Percentiles rank a stretch among this genome's conserved stretches.
Evolutionary conservation across 352 stramenopile species (phyloP).

Genomic region (Aphanomyces euteiches): DNA sequence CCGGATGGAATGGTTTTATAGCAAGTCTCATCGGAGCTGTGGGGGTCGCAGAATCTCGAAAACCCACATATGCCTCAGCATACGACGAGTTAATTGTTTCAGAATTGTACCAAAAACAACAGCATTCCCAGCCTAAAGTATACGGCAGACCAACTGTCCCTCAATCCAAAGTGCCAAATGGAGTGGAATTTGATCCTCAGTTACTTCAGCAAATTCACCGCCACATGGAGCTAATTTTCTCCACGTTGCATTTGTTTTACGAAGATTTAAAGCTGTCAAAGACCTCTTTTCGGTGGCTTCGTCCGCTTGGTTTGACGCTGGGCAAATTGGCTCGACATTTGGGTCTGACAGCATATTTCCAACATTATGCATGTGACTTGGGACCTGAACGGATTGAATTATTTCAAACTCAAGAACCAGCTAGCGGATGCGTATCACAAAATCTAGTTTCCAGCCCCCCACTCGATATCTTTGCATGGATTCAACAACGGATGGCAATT

Average conservation of each 20-base stretch:
- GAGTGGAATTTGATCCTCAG: neutral
- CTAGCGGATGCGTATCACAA: neutral
- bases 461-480: slow-evolving; percentile 6
- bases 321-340: slow-evolving; percentile 39
- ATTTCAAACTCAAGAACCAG: slow-evolving; percentile 30
- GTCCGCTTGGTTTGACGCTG: slow-evolving; percentile 44
- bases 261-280: slow-evolving; percentile 67
- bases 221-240: slow-evolving; percentile 40
- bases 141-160: neutral
- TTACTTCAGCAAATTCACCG: neutral
- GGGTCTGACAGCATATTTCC: slow-evolving; percentile 37
- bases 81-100: neutral
- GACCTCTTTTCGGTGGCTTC: slow-evolving; percentile 33
- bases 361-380: slow-evolving; percentile 46
- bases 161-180: neutral
- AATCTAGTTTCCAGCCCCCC: neutral
- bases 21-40: neutral
- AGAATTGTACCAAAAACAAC: neutral
- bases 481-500: slow-evolving; percentile 10
- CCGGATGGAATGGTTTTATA: neutral
- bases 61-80: neutral
- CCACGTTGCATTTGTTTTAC: slow-evolving; percentile 57
- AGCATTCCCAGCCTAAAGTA: neutral
- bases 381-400: slow-evolving; percentile 5
- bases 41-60: neutral